Evolutionary conservation across 306 rosid species (phyloP), one percentile per base, ranked within the genome.

Genomic region (Albizia julibrissin): DNA sequence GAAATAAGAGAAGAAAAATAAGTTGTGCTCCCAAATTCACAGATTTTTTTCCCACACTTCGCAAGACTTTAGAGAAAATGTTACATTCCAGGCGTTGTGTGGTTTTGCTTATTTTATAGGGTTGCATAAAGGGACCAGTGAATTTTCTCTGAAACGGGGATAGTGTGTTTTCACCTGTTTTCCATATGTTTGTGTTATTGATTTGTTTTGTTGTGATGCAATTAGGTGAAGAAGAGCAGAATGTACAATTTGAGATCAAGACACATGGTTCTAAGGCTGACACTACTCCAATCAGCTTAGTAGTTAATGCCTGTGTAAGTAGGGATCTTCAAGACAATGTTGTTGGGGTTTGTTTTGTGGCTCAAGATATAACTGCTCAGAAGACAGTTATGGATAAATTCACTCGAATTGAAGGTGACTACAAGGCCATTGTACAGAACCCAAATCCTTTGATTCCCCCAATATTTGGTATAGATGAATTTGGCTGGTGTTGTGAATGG

Each of bases 401-500:
- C 87, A 95, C 97, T 66, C 93, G 96, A 82, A 88, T 95, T 44
- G 96, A 95, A 82, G 99, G 99, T 50, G 99, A 95, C 88, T 95
- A 95, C 92, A 93, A 89, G 82, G 98, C 99, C 47, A 95, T 95
- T 85, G 97, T 95, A 46, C 98, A 91, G 83, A 95, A 93, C 77
- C 98, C 90, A 6, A 95, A 85, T 73, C 97, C 98, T 15, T 76
- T 95, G 83, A 95, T 95, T 72, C 99, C 99, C 50, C 99, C 99
- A 71, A 95, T 95, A 83, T 95, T 95, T 77, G 99, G 98, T 42
- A 59, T 89, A 34, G 99, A 93, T 87, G 96, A 92, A 90, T 95
- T 95, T 80, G 98, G 99, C 82, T 95, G 99, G 99, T 93, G 99
- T 80, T 90, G 91, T 47, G 99, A 95, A 84, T 93, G 99, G 99